phyloP scores from a whole-genome alignment of 2,329 filamentous ascomycete genomes.

The Paraconiothyrium sp. region DNA sequence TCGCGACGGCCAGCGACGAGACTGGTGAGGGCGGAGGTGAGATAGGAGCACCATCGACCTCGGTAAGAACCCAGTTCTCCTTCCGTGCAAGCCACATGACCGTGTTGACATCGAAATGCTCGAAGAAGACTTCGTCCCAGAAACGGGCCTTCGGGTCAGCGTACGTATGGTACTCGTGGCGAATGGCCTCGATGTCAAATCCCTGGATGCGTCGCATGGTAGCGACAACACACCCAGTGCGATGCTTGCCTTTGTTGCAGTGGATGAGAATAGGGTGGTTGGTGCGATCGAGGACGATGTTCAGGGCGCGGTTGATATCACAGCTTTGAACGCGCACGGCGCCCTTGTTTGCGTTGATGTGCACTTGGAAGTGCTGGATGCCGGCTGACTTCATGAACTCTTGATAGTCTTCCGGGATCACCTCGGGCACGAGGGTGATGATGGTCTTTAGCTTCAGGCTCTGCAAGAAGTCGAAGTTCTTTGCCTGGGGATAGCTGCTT shows the following conservation, averaged over 20 bases:
- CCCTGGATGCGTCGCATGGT: conserved; percentile 78
- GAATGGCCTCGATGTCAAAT: conserved; percentile 69
- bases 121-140: conserved; percentile 58
- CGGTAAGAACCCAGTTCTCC: conserved; percentile 39
- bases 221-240: conserved; percentile 88
- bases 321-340: conserved; percentile 50
- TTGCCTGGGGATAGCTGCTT: conserved; percentile 78
- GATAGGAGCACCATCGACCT: conserved; percentile 27
- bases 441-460: conserved; percentile 79
- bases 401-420: conserved; percentile 58
- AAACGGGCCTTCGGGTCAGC: conserved; percentile 60
- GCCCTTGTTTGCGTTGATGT: conserved; percentile 90
- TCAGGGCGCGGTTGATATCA: conserved; percentile 75
- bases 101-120: conserved; percentile 53
- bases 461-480: conserved; percentile 76
- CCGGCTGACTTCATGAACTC: conserved; percentile 71
- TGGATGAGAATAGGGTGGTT: conserved; percentile 88
- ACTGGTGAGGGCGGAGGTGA: conserved; percentile 35
- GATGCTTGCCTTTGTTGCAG: conserved; percentile 94
- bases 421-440: conserved; percentile 66
- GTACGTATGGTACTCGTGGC: conserved; percentile 78
- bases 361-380: conserved; percentile 78
- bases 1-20: conserved; percentile 22
- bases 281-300: conserved; percentile 73
- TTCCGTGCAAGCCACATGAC: conserved; percentile 52